Evolutionary conservation across 768 basidiomycete genomes (phyloP).

Genomic region (Strobilomyces confusus): DNA sequence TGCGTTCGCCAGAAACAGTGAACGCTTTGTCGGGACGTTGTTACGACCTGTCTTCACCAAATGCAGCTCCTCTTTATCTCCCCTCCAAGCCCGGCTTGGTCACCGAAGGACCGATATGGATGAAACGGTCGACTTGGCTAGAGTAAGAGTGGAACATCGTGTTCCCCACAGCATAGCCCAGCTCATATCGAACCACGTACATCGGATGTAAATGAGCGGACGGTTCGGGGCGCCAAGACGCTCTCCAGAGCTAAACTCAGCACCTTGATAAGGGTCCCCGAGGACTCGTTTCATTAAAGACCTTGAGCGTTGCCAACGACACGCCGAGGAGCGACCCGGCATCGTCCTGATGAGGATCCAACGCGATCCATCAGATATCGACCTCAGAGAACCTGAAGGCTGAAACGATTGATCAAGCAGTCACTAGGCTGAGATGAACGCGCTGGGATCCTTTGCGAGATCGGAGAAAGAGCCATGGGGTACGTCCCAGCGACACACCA

Average conservation of each 20-base stretch:
- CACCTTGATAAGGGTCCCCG: background rate
- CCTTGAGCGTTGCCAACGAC: background rate
- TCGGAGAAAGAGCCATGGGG: background rate
- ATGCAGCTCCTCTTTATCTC: background rate
- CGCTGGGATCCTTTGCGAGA: background rate
- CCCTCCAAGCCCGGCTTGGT: conserved; percentile 4
- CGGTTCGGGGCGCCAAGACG: background rate
- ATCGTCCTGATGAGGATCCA: background rate
- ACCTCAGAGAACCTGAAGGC: background rate
- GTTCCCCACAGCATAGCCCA: background rate
- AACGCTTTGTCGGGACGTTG: background rate
- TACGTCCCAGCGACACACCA: background rate
- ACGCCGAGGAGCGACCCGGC: background rate
- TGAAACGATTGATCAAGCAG: background rate
- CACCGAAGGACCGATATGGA: conserved; percentile 3
- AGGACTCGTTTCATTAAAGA: background rate
- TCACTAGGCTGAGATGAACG: background rate
- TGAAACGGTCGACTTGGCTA: background rate
- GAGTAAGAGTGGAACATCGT: background rate
- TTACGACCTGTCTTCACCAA: background rate
- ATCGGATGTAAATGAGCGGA: background rate
- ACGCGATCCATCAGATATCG: background rate
- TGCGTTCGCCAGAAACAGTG: background rate
- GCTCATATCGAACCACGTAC: background rate
- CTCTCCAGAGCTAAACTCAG: background rate